These are phyloP conservation scores for Aspergillus tamarii DNA, from an alignment of 2,329 filamentous ascomycete genomes.

Conservation along the genomic window DNA sequence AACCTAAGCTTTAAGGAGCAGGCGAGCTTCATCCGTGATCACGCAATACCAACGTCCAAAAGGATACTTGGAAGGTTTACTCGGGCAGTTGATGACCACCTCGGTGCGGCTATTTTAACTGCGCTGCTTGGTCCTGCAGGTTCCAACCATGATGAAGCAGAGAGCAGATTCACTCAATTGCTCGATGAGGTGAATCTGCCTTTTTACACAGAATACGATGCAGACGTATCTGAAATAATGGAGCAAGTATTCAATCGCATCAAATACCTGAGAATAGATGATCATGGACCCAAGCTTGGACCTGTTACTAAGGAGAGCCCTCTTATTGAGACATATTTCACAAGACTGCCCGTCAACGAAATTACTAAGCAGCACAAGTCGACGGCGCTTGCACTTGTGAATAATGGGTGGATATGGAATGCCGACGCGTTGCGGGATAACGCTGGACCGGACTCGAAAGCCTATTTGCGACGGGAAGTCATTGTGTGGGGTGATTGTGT, in stretches of 20 bases:
- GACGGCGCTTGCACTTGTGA: conserved; percentile 79
- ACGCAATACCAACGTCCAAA: conserved; percentile 72
- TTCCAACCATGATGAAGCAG: conserved; percentile 47
- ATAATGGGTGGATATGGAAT: conserved; percentile 99
- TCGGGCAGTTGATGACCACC: conserved; percentile 68
- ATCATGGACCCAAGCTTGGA: conserved; percentile 84
- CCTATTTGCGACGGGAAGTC: conserved; percentile 94
- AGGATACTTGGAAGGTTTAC: conserved; percentile 79
- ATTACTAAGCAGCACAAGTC: conserved; percentile 75
- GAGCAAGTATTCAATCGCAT: conserved; percentile 92
- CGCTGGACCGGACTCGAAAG: conserved; percentile 82
- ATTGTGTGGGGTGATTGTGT: conserved; percentile 99
- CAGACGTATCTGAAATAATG: conserved; percentile 78
- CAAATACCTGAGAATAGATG: conserved; percentile 93
- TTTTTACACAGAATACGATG: conserved; percentile 90
- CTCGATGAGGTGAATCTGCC: conserved; percentile 84
- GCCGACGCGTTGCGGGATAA: conserved; percentile 94
- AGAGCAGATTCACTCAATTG: conserved; percentile 60
- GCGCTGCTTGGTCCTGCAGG: conserved; percentile 67
- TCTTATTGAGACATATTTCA: conserved; percentile 93
- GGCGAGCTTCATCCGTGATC: conserved; percentile 63
- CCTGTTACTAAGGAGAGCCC: conserved; percentile 76
- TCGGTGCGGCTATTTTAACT: conserved; percentile 70
- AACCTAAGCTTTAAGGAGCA: conserved; percentile 61
- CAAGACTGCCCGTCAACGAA: conserved; percentile 77